Conservation (phyloP, 2,329 filamentous ascomycete genomes). For the Coniella lustricola region DNA sequence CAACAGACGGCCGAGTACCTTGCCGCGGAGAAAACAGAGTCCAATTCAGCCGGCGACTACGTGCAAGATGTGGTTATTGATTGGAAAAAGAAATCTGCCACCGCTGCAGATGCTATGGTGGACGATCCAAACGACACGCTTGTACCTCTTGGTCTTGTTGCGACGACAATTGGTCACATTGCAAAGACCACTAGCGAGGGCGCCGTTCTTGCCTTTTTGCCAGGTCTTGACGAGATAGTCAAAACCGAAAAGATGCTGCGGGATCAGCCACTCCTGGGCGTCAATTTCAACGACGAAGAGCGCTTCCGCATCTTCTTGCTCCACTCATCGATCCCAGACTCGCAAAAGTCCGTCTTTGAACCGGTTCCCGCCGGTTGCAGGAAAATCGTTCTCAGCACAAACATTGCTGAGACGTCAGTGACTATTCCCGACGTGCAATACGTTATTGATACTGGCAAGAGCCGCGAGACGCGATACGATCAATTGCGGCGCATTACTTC, state of each 20-base stretch:
- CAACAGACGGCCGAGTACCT: background rate
- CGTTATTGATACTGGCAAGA: conserved; percentile 40
- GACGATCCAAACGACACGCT: background rate
- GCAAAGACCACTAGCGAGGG: conserved; percentile 33
- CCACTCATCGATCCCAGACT: conserved; percentile 37
- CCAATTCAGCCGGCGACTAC: background rate
- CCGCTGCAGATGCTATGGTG: background rate
- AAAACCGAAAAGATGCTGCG: conserved; percentile 29
- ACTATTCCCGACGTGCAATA: conserved; percentile 44
- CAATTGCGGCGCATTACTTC: conserved; percentile 29
- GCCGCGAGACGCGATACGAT: conserved; percentile 32
- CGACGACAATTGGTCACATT: conserved; percentile 39
- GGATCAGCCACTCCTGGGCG: conserved; percentile 24
- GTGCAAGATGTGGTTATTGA: background rate
- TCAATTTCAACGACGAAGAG: conserved; percentile 32
- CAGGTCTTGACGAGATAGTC: conserved; percentile 24
- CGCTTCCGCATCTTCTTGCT: conserved; percentile 37
- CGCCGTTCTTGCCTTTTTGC: conserved; percentile 41
- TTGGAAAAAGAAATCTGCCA: background rate
- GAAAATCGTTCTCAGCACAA: conserved; percentile 42
- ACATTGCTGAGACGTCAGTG: conserved; percentile 43
- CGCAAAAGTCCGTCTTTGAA: conserved; percentile 35
- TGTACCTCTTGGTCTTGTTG: conserved; percentile 34
- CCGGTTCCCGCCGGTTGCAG: conserved; percentile 32
- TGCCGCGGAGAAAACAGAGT: background rate